These are phyloP conservation scores for Phytophthora capsici DNA, from an alignment of 352 stramenopile species.

Conservation along the genomic window DNA sequence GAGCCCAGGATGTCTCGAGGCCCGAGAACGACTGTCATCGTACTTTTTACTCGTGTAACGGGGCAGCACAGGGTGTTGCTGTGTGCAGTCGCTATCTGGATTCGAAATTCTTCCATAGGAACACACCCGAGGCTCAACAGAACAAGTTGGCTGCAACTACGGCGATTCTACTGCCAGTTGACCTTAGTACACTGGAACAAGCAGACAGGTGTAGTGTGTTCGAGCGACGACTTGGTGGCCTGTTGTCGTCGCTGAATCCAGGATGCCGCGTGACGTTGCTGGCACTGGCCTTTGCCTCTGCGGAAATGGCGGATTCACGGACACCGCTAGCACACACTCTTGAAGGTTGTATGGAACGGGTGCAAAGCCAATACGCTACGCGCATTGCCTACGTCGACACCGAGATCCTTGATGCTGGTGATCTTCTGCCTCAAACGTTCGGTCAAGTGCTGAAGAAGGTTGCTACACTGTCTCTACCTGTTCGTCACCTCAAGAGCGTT, in stretches of 20 bases:
- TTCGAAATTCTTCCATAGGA: slow-evolving; percentile 35
- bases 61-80: slow-evolving; percentile 26
- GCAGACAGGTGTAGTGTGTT: slow-evolving; percentile 37
- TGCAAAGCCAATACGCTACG: slow-evolving; percentile 27
- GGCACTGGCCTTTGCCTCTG: slow-evolving; percentile 51
- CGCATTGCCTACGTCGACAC: slow-evolving; percentile 33
- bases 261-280: slow-evolving; percentile 43
- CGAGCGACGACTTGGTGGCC: slow-evolving; percentile 46
- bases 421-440: slow-evolving; percentile 35
- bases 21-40: slow-evolving; percentile 34
- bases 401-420: slow-evolving; percentile 30
- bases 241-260: slow-evolving; percentile 43
- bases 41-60: slow-evolving; percentile 29
- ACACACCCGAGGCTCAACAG: slow-evolving; percentile 22
- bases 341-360: slow-evolving; percentile 35
- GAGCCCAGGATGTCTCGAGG: slow-evolving; percentile 42
- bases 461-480: slow-evolving; percentile 29
- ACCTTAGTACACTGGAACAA: slow-evolving; percentile 52
- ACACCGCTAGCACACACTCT: slow-evolving; percentile 31
- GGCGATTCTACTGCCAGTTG: slow-evolving; percentile 62
- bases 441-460: slow-evolving; percentile 35
- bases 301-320: slow-evolving; percentile 28
- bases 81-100: slow-evolving; percentile 75
- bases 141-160: slow-evolving; percentile 55
- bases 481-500: slow-evolving; percentile 34